Evolutionary conservation across 2,329 filamentous ascomycete species (phyloP).

Genomic region (Hymenoscyphus fructigenus): DNA sequence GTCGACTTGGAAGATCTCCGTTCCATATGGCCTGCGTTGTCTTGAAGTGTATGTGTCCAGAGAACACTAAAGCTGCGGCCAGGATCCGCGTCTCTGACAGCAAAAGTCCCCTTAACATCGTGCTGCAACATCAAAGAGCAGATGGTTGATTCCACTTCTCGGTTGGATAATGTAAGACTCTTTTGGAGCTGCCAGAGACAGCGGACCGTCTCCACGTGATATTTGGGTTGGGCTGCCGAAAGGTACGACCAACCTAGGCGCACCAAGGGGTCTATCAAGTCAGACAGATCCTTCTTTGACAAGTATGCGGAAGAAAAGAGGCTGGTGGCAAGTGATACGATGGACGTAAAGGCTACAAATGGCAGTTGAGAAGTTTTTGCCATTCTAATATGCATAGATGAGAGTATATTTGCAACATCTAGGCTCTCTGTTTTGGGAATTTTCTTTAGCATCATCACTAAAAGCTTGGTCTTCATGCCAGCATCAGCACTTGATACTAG

Average conservation of each 20-base stretch:
- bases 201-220: conserved; percentile 88
- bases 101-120: conserved; percentile 48
- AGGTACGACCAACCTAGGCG: conserved; percentile 76
- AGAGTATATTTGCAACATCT: conserved; percentile 49
- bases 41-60: conserved; percentile 77
- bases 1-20: conserved; percentile 50
- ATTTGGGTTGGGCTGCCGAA: conserved; percentile 81
- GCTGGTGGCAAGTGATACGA: conserved; percentile 57
- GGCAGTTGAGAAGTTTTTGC: conserved; percentile 40
- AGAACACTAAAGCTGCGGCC: conserved; percentile 71
- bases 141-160: conserved; percentile 78
- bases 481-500: conserved; percentile 47
- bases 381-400: conserved; percentile 51
- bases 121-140: conserved; percentile 64
- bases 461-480: conserved; percentile 57
- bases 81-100: conserved; percentile 54
- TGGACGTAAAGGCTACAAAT: conserved; percentile 58
- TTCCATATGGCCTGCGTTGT: conserved; percentile 46
- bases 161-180: conserved; percentile 63
- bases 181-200: conserved; percentile 83
- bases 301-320: conserved; percentile 56
- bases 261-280: conserved; percentile 67
- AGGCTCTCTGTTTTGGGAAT: conserved; percentile 45
- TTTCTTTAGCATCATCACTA: conserved; percentile 59
- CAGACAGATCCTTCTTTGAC: conserved; percentile 51